A percentile compares a stretch with the other conserved stretches of the same genome.
Conservation (phyloP, 208 protist genomes). For the Trypanosoma rangeli region DNA sequence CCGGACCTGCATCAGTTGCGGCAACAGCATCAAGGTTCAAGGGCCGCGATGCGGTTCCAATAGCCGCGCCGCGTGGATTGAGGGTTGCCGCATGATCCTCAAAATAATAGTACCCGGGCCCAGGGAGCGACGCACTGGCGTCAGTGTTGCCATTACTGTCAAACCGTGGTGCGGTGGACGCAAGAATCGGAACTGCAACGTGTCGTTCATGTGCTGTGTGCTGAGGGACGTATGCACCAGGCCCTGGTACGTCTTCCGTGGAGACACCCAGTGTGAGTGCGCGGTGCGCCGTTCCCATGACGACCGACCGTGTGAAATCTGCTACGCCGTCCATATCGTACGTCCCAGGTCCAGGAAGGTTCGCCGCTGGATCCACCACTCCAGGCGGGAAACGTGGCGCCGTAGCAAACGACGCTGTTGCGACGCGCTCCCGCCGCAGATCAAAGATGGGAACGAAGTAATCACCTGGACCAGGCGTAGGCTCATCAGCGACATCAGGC, state of each 20-base stretch:
- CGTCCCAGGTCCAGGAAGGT: constrained; percentile 38
- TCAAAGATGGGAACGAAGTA: constrained; percentile 28
- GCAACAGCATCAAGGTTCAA: constrained; percentile 3
- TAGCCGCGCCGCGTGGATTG: constrained; percentile 33
- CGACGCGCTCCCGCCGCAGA: constrained; percentile 13
- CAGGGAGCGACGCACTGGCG: constrained; percentile 13
- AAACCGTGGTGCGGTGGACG: constrained; percentile 16
- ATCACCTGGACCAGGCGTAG: constrained; percentile 28
- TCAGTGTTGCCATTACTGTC: constrained; percentile 2
- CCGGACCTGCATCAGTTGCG: constrained; percentile 24
- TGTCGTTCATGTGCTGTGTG: constrained; percentile 22
- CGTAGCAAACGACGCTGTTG: constrained; percentile 19
- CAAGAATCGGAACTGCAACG: constrained; percentile 16
- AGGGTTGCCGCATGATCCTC: constrained; percentile 1
- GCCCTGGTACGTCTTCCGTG: constrained; percentile 21
- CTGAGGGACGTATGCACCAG: constrained; percentile 27
- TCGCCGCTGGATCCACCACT: not conserved
- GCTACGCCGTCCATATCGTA: constrained; percentile 25
- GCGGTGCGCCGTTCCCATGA: constrained; percentile 32
- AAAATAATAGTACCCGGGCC: constrained; percentile 45
- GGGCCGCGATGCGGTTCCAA: constrained; percentile 43
- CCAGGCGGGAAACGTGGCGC: constrained; percentile 24
- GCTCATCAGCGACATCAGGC: not conserved
- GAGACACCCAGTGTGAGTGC: not conserved
- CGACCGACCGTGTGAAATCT: not conserved